Conservation (phyloP, 179 eudicot genomes). For the Nepenthes alata region DNA sequence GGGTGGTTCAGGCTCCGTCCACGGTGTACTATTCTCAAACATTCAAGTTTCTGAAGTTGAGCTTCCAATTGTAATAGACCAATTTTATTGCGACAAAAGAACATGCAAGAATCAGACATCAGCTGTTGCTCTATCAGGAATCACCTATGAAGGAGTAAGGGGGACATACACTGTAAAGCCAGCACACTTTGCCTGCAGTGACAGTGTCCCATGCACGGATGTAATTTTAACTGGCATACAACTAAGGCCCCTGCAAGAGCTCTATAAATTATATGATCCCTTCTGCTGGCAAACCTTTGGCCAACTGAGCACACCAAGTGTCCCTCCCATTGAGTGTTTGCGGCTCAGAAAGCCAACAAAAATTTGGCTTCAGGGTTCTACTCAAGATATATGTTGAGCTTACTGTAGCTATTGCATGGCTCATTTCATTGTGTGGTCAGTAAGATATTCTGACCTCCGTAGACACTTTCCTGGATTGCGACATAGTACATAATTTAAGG, state of each 20-base stretch:
- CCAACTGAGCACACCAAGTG: conserved; percentile 40
- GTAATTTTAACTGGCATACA: conserved; percentile 52
- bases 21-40: conserved; percentile 61
- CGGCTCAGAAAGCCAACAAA: conserved; percentile 41
- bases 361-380: conserved; percentile 15
- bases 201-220: conserved; percentile 59
- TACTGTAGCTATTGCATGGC: conserved; percentile 4
- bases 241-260: conserved; percentile 46
- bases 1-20: conserved; percentile 89
- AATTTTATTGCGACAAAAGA: conserved; percentile 72
- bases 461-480: conserved; percentile 22
- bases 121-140: conserved; percentile 75
- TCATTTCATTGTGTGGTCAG: conserved; percentile 13
- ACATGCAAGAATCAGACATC: conserved; percentile 64
- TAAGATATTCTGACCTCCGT: conserved; percentile 14
- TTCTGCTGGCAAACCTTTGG: conserved; percentile 82
- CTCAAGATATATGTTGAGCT: background rate
- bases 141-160: conserved; percentile 52
- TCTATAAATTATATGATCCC: conserved; percentile 51
- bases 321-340: conserved; percentile 66
- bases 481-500: conserved; percentile 23
- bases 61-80: conserved; percentile 80
- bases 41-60: conserved; percentile 66
- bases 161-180: conserved; percentile 93
- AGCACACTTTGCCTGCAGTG: conserved; percentile 82